Evolutionary conservation across 169 alveolate genomes (phyloP).

Genomic region (Plasmodium cynomolgi): DNA sequence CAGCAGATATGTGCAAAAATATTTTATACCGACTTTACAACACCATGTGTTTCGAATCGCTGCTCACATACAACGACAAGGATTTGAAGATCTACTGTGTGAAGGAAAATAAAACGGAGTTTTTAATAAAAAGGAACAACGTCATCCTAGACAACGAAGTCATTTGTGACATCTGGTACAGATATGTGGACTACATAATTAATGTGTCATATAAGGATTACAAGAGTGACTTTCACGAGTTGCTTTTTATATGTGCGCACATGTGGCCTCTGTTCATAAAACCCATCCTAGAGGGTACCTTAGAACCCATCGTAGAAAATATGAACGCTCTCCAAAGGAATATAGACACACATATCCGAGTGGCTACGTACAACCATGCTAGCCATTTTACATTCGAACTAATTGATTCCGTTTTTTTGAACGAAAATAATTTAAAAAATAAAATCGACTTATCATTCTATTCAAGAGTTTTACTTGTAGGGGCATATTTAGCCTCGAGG

Average conservation of each 20-base stretch:
- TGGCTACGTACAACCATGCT: constrained; percentile 75
- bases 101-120: constrained; percentile 51
- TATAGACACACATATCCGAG: constrained; percentile 73
- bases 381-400: constrained; percentile 74
- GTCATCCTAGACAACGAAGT: constrained; percentile 66
- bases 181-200: constrained; percentile 70
- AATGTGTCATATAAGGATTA: constrained; percentile 73
- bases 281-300: constrained; percentile 63
- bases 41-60: constrained; percentile 70
- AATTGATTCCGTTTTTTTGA: constrained; percentile 73
- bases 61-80: constrained; percentile 63
- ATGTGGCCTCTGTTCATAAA: constrained; percentile 75
- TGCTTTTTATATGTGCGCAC: constrained; percentile 60
- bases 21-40: constrained; percentile 45
- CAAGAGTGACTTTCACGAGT: constrained; percentile 74
- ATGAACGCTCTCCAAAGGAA: constrained; percentile 75
- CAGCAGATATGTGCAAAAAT: constrained; percentile 74
- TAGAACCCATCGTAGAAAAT: constrained; percentile 77
- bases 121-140: constrained; percentile 46
- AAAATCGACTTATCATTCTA: constrained; percentile 73
- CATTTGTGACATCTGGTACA: constrained; percentile 73
- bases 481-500: constrained; percentile 73
- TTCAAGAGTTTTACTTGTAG: constrained; percentile 65
- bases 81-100: constrained; percentile 43
- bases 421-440: constrained; percentile 69